Evolutionary conservation across 306 rosid species (phyloP).

Genomic region (Dryas alaskensis): DNA sequence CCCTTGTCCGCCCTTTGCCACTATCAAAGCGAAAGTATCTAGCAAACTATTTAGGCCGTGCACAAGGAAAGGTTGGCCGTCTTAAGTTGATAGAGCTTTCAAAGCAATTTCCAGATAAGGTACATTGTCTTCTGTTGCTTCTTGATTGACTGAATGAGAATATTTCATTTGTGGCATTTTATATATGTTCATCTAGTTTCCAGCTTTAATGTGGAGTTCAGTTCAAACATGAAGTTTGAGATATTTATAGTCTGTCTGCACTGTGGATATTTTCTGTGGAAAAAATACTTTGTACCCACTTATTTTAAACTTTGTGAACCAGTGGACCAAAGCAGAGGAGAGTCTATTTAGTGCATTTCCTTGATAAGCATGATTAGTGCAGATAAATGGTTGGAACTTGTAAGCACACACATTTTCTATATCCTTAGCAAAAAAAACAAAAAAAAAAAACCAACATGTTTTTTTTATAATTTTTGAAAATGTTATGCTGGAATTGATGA

Average conservation of each 20-base stretch:
- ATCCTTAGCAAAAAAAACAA: too few species aligned
- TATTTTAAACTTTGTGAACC: background rate
- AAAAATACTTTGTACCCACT: background rate
- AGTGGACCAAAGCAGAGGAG: background rate
- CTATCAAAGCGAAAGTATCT: constrained; percentile 73
- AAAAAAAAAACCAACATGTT: too few species aligned
- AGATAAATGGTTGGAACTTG: background rate
- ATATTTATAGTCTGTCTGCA: background rate
- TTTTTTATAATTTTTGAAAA: background rate
- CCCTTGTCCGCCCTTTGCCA: constrained; percentile 67
- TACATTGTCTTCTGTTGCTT: constrained; percentile 31
- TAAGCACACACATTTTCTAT: background rate
- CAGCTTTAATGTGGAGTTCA: background rate
- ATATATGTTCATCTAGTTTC: background rate
- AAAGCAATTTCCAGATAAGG: constrained; percentile 82
- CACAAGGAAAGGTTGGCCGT: constrained; percentile 91
- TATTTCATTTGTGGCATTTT: constrained; percentile 15
- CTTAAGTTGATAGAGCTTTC: constrained; percentile 78
- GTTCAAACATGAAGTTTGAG: background rate
- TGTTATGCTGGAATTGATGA: background rate
- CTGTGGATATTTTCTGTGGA: background rate
- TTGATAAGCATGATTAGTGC: background rate
- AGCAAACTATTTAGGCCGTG: constrained; percentile 95
- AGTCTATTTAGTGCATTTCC: background rate
- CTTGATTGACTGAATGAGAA: constrained; percentile 13